These are phyloP conservation scores for Dictyostelium firmibasis DNA, from an alignment of 78 protist species.

Conservation along the genomic window DNA sequence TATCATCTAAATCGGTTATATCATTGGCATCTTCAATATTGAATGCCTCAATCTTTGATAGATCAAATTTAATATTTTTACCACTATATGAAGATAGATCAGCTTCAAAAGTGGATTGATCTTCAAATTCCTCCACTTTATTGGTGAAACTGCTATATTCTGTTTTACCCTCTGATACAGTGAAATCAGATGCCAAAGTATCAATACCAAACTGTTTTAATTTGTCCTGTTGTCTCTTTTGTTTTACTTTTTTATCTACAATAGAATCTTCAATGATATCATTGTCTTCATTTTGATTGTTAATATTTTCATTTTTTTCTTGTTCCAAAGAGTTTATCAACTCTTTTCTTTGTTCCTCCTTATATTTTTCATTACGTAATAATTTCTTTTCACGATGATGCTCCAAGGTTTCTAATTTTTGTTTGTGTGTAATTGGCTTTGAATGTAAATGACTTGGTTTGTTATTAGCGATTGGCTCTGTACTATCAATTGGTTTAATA, in stretches of 20 bases:
- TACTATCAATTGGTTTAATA: not conserved
- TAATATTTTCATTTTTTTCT: not conserved
- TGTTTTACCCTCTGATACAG: not conserved
- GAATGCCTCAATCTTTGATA: not conserved
- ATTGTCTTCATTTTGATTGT: constrained; percentile 1
- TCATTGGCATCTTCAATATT: not conserved
- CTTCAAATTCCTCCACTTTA: not conserved
- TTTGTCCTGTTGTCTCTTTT: constrained; percentile 11
- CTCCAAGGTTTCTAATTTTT: not conserved
- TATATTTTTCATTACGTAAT: not conserved
- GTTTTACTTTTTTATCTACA: not conserved
- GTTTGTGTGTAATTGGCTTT: not conserved
- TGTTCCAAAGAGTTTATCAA: not conserved
- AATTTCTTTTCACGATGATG: not conserved
- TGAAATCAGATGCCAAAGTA: not conserved
- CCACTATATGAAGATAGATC: not conserved
- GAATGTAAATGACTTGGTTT: constrained; percentile 4
- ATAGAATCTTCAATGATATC: not conserved
- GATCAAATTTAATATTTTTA: not conserved
- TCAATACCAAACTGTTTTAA: not conserved
- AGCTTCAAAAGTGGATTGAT: not conserved
- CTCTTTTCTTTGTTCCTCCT: not conserved
- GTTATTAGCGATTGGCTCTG: not conserved
- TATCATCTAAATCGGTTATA: not conserved
- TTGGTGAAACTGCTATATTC: not conserved